Evolutionary conservation across 2,329 filamentous ascomycete genomes (phyloP).

Genomic region (Hysterium pulicare): DNA sequence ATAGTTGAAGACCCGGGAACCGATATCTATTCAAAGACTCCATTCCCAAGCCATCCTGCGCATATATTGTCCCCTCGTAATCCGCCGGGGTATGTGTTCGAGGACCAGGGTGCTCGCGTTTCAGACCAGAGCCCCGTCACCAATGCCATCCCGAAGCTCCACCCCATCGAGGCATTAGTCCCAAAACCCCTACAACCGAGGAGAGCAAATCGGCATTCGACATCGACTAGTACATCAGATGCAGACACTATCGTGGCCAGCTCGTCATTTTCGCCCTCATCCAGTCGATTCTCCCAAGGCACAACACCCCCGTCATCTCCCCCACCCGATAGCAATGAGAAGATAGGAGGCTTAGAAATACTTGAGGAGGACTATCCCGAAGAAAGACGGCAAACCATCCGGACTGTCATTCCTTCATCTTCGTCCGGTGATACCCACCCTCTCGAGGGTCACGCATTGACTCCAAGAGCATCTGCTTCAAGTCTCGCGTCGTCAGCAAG

Average conservation of each 20-base stretch:
- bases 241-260: constrained; percentile 34
- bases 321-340: constrained; percentile 21
- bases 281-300: constrained; percentile 37
- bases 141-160: constrained; percentile 38
- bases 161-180: constrained; percentile 30
- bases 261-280: constrained; percentile 35
- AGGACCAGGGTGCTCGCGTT: constrained; percentile 36
- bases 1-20: constrained; percentile 36
- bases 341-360: constrained; percentile 30
- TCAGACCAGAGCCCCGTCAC: constrained; percentile 36
- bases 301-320: constrained; percentile 39
- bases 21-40: constrained; percentile 36
- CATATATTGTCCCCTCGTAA: constrained; percentile 39
- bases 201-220: constrained; percentile 35
- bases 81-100: constrained; percentile 36
- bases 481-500: constrained; percentile 32
- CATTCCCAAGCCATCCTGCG: constrained; percentile 38
- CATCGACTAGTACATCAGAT: constrained; percentile 37
- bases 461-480: constrained; percentile 33
- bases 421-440: constrained; percentile 31
- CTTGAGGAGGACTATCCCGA: constrained; percentile 28
- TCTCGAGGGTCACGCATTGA: constrained; percentile 31
- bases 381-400: constrained; percentile 30
- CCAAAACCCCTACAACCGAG: constrained; percentile 33
- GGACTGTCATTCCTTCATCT: constrained; percentile 35